Evolutionary conservation across 1,139 yeast species (phyloP).

Genomic region (Arxiozyma bovina): DNA sequence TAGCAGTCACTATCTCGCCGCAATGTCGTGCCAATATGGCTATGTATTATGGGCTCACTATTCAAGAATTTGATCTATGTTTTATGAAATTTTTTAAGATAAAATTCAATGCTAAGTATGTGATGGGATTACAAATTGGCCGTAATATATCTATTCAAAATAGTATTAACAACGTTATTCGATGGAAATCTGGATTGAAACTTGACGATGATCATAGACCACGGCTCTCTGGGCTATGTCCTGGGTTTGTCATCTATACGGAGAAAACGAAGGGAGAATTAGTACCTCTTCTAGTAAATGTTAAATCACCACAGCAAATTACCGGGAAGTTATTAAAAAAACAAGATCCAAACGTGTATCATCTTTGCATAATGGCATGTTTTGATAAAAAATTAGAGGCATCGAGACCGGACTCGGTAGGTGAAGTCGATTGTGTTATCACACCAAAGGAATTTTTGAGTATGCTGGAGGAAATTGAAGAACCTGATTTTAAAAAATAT

Average conservation of each 20-base stretch:
- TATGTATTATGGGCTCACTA: conserved; percentile 47
- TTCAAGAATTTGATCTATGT: conserved; percentile 53
- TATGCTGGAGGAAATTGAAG: conserved; percentile 46
- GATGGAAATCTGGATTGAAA: conserved; percentile 18
- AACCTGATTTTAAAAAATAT: conserved; percentile 33
- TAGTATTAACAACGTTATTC: conserved; percentile 45
- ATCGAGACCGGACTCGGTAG: conserved; percentile 61
- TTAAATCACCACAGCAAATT: conserved; percentile 88
- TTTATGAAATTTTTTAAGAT: conserved; percentile 49
- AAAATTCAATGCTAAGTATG: conserved; percentile 59
- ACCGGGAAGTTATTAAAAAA: conserved; percentile 69
- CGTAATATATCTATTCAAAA: conserved; percentile 59
- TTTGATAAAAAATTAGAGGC: conserved; percentile 95
- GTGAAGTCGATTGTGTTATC: conserved; percentile 86
- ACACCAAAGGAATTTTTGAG: conserved; percentile 84
- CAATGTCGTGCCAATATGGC: conserved; percentile 82
- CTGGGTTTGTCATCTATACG: conserved; percentile 94
- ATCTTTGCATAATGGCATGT: conserved; percentile 88
- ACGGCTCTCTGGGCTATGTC: conserved; percentile 63
- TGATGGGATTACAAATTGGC: conserved; percentile 82
- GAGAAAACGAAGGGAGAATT: conserved; percentile 91
- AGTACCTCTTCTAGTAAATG: conserved; percentile 50
- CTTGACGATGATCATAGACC: conserved; percentile 11
- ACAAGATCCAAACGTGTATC: conserved; percentile 43
- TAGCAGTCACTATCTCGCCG: conserved; percentile 77